Percentiles rank a stretch among this genome's conserved stretches.
Conservation (phyloP, 495 filamentous ascomycete genomes). For the Neurospora discreta region DNA sequence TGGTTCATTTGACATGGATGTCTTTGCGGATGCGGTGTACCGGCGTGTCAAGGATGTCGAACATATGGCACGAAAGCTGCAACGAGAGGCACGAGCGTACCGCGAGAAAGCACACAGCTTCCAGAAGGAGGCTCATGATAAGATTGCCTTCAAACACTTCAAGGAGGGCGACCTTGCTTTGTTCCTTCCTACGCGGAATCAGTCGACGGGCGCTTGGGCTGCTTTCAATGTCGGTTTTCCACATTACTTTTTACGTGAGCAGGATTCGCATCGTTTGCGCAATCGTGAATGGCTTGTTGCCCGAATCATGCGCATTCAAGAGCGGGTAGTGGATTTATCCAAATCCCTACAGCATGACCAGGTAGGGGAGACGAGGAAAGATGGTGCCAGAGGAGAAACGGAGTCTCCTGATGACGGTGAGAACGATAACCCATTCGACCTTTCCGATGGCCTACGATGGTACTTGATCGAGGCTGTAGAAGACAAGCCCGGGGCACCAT, state of each 20-base stretch:
- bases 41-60: slow-evolving; percentile 87
- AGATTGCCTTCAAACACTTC: slow-evolving; percentile 93
- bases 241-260: slow-evolving; percentile 92
- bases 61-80: slow-evolving; percentile 76
- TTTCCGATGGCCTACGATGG: slow-evolving; percentile 93
- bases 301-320: slow-evolving; percentile 83
- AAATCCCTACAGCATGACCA: slow-evolving; percentile 40
- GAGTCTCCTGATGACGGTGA: slow-evolving; percentile 46
- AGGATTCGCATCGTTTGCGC: slow-evolving; percentile 74
- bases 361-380: slow-evolving; percentile 2
- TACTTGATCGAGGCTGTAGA: slow-evolving; percentile 88
- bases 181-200: slow-evolving; percentile 89
- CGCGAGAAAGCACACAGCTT: slow-evolving; percentile 77
- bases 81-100: slow-evolving; percentile 76
- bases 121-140: slow-evolving; percentile 84
- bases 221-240: slow-evolving; percentile 96
- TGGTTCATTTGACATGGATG: slow-evolving; percentile 67
- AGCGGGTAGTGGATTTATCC: slow-evolving; percentile 85
- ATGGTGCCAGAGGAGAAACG: slow-evolving; percentile 17
- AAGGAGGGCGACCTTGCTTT: slow-evolving; percentile 93
- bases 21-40: slow-evolving; percentile 68
- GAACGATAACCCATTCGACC: slow-evolving; percentile 94
- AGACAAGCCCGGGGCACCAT: slow-evolving; percentile 89
- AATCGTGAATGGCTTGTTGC: slow-evolving; percentile 88
- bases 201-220: slow-evolving; percentile 89